A percentile compares a stretch with the other conserved stretches of the same genome.
Evolutionary conservation across 225 moss, liverwort and hornwort genomes (phyloP).

Genomic region (Sphagnum tenellum): DNA sequence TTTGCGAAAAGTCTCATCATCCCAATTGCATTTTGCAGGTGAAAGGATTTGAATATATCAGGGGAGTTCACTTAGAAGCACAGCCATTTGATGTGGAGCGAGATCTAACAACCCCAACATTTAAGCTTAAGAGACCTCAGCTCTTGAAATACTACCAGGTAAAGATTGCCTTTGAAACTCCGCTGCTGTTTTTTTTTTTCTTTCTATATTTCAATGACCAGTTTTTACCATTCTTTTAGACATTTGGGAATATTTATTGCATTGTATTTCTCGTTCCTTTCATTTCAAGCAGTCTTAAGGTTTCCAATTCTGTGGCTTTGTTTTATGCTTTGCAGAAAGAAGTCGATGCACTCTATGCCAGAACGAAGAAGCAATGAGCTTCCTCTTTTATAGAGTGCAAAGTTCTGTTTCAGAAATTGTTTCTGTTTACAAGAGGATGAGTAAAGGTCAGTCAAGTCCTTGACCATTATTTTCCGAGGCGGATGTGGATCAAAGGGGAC

Average conservation of each 20-base stretch:
- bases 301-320: neutral
- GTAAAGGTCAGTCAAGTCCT: too few relatives aligned
- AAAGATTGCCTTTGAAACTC: neutral
- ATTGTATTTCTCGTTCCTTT: neutral
- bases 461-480: too few relatives aligned
- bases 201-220: neutral
- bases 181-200: too few relatives aligned
- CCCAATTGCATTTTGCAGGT: constrained; percentile 13
- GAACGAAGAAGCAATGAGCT: constrained; percentile 18
- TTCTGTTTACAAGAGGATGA: too few relatives aligned
- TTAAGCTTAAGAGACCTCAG: constrained; percentile 61
- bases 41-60: constrained; percentile 53
- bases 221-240: too few relatives aligned
- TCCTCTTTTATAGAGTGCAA: too few relatives aligned
- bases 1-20: neutral
- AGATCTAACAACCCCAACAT: constrained; percentile 49
- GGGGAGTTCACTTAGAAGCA: constrained; percentile 53
- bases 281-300: neutral
- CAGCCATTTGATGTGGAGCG: constrained; percentile 55
- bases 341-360: constrained; percentile 39
- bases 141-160: constrained; percentile 56
- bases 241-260: neutral
- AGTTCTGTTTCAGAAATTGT: too few relatives aligned
- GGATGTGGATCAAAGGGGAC: too few relatives aligned
- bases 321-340: constrained; percentile 33